Percentiles rank a stretch among this genome's conserved stretches.
Conservation (phyloP, 2,329 filamentous ascomycete genomes). For the Aspergillus spinulosporus region DNA sequence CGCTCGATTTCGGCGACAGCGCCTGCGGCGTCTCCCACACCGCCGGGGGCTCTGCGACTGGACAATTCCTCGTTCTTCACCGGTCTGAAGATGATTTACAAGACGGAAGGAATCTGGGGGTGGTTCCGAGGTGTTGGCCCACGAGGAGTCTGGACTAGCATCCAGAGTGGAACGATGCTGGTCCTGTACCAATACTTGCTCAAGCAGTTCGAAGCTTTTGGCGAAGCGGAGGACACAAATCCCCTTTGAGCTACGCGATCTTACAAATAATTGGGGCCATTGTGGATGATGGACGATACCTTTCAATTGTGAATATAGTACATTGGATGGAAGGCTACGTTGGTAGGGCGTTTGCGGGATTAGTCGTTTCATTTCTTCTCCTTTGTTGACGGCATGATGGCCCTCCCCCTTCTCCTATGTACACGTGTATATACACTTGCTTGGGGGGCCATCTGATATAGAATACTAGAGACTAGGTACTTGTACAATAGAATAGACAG, state of each 20-base stretch:
- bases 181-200: conserved; percentile 90
- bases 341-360: conserved; percentile 14
- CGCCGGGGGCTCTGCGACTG: conserved; percentile 74
- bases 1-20: conserved; percentile 86
- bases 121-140: conserved; percentile 96
- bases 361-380: conserved; percentile 10
- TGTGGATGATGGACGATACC: conserved; percentile 4
- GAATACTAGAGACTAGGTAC: conserved; percentile 12
- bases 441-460: conserved; percentile 8
- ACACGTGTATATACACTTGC: conserved; percentile 14
- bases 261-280: neutral
- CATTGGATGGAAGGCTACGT: conserved; percentile 26
- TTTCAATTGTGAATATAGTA: conserved; percentile 22
- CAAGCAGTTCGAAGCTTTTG: conserved; percentile 67
- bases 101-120: conserved; percentile 79
- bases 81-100: conserved; percentile 84
- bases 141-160: conserved; percentile 91
- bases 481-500: conserved; percentile 12
- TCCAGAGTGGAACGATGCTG: conserved; percentile 95
- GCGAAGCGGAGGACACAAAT: conserved; percentile 26
- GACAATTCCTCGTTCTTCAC: conserved; percentile 87
- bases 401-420: conserved; percentile 2
- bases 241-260: conserved; percentile 19
- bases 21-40: conserved; percentile 77
- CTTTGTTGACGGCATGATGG: conserved; percentile 16